Evolutionary conservation across 805 yeast species (phyloP), one percentile per base, ranked within the genome.

Genomic region (Candida glaebosa): DNA sequence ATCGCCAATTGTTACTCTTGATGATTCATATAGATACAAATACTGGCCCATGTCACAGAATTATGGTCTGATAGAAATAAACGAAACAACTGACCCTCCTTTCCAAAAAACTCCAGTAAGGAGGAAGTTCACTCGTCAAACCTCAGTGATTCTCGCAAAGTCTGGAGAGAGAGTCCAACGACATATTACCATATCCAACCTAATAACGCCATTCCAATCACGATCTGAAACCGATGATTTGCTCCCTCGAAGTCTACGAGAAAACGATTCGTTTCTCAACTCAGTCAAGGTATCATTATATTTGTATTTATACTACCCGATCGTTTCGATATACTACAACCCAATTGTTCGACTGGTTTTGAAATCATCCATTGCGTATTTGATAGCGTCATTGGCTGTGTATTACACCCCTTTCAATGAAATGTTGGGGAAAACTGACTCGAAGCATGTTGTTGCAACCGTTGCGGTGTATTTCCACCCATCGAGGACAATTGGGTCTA

Each of bases 391-490:
- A 0, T 53, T 84, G 42, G 86, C 82, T 1, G 93, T 87, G 14
- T 85, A 82, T 57, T 72, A 71, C 50, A 53, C 71, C 1, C 63
- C 75, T 1, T 63, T 81, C 35, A 71, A 81, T 8, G 51, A 59
- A 14, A 45, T 79, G 2, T 56, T 85, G 33, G 95, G 95, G 0
- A 57, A 63, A 26, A 72, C 85, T 18, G 90, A 84, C 60, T 79
- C 84, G 8, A 87, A 87, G 57, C 96, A 87, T 65, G 75, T 85
- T 48, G 81, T 84, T 2, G 88, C 95, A 30, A 87, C 95, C 0
- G 83, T 83, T 7, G 84, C 87, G 1, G 93, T 87, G 2, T 87
- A 87, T 59, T 87, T 87, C 67, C 93, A 87, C 54, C 88, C 95
- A 0, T 76, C 90, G 1, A 61, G 95, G 37, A 75, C 93, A 0